Conservation (phyloP, 306 rosid genomes). For the Nissolia schottii region DNA sequence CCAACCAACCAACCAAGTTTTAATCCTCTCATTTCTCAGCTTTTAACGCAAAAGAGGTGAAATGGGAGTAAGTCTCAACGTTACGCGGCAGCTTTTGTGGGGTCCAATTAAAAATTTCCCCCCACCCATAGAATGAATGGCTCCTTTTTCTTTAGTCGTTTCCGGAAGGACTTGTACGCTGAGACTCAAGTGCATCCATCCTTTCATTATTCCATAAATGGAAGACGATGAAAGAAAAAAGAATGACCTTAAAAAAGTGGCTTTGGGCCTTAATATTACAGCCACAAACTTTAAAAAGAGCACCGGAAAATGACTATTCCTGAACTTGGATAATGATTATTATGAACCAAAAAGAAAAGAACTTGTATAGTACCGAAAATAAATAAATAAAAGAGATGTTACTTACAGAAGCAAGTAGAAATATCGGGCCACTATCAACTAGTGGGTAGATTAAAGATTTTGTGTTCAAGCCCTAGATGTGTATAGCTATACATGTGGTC, state of each 20-base stretch:
- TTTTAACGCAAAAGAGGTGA: no score
- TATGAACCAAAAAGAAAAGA: no score
- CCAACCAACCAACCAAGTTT: no score
- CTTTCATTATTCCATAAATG: no score
- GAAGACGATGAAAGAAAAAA: background rate
- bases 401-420: no score
- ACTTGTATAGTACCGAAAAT: no score
- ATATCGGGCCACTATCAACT: no score
- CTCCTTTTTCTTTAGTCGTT: background rate
- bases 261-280: slow-evolving; percentile 17
- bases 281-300: background rate
- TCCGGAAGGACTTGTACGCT: background rate
- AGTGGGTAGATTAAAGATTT: no score
- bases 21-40: no score
- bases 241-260: slow-evolving; percentile 22
- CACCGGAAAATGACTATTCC: background rate
- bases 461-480: no score
- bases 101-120: background rate
- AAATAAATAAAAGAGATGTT: no score
- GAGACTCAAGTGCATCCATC: background rate
- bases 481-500: no score
- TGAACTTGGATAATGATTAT: background rate
- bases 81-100: background rate
- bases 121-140: background rate
- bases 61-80: background rate